phyloP scores from a whole-genome alignment of 352 stramenopile species.

The Phytophthora aleatoria region DNA sequence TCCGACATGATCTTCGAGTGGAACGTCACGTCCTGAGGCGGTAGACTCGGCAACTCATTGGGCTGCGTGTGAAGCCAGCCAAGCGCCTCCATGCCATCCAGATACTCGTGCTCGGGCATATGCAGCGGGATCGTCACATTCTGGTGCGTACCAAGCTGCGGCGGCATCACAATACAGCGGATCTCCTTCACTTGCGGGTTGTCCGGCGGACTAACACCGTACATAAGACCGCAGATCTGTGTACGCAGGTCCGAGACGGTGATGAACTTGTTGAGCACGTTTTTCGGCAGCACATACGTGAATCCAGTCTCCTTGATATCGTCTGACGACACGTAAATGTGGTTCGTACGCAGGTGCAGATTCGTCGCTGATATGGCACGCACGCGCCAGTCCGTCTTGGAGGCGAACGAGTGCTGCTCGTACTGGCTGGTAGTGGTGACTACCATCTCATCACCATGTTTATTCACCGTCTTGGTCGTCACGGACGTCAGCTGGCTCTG shows the following conservation, averaged over 20 bases:
- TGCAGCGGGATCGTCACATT: slow-evolving; percentile 97
- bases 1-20: slow-evolving; percentile 98
- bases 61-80: slow-evolving; percentile 99
- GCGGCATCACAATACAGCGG: slow-evolving; percentile 98
- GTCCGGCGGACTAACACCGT: slow-evolving; percentile 97
- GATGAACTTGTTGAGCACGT: slow-evolving; percentile 99
- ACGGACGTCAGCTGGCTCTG: slow-evolving; percentile 98
- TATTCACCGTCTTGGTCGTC: slow-evolving; percentile 99
- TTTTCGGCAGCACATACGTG: slow-evolving; percentile 99
- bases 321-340: slow-evolving; percentile 99
- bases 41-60: slow-evolving; percentile 97
- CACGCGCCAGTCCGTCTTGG: slow-evolving; percentile 99
- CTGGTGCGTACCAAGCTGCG: slow-evolving; percentile 98
- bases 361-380: slow-evolving; percentile 99
- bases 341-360: slow-evolving; percentile 98
- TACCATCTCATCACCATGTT: slow-evolving; percentile 99
- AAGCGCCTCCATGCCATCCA: slow-evolving; percentile 98
- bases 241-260: slow-evolving; percentile 97
- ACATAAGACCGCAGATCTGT: slow-evolving; percentile 98
- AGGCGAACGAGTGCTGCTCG: slow-evolving; percentile 99
- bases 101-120: slow-evolving; percentile 96
- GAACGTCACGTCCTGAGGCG: slow-evolving; percentile 95
- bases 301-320: slow-evolving; percentile 98
- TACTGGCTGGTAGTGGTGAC: slow-evolving; percentile 99
- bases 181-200: slow-evolving; percentile 99